These are phyloP conservation scores for Globisporangium middletonii DNA, from an alignment of 352 stramenopile species.

Conservation along the genomic window DNA sequence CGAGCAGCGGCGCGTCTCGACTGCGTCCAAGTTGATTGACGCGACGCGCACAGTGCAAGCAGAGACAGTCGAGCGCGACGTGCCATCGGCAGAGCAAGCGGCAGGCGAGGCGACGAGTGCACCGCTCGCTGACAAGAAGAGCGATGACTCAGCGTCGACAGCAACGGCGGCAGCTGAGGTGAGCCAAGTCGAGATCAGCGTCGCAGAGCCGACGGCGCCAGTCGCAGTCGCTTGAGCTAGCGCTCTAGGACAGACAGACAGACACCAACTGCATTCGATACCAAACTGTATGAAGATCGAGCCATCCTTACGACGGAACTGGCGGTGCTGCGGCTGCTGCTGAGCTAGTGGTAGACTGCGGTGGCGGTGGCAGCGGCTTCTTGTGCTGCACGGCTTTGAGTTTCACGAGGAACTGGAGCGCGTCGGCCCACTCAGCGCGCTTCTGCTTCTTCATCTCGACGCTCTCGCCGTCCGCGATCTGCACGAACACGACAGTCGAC, in stretches of 20 bases:
- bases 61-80: no score
- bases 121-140: no score
- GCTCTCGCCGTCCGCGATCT: slow-evolving; percentile 63
- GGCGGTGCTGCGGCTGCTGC: neutral
- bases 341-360: neutral
- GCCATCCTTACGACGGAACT: neutral
- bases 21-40: no score
- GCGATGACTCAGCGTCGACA: no score
- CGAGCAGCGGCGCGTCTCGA: no score
- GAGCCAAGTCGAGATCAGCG: slow-evolving; percentile 12
- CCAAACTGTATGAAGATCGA: neutral
- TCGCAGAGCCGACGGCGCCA: slow-evolving; percentile 1
- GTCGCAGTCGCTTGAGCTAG: neutral
- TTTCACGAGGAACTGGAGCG: slow-evolving; percentile 66
- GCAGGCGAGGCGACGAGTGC: neutral
- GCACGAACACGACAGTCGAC: neutral
- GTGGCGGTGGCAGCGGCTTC: slow-evolving; percentile 4
- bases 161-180: neutral
- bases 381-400: slow-evolving; percentile 39
- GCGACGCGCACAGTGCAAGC: no score
- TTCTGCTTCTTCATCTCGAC: slow-evolving; percentile 55
- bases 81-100: neutral
- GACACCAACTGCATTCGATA: neutral
- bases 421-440: slow-evolving; percentile 60
- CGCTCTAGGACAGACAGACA: neutral